phyloP scores from a whole-genome alignment of 345 rosid species.

The Schrenkiella parvula region DNA sequence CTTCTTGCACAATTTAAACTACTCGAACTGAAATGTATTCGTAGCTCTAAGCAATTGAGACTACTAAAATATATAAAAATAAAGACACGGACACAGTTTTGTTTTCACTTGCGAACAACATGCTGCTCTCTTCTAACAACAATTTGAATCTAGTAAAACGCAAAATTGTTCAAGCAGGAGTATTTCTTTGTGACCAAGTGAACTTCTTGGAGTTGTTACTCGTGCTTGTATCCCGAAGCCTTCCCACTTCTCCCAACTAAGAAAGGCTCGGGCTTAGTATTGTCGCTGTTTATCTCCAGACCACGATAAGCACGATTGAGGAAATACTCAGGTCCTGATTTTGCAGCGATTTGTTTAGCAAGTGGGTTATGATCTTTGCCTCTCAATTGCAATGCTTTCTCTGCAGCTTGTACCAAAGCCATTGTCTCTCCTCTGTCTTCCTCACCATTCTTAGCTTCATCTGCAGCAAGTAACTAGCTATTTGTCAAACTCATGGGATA shows the following conservation, averaged over 20 bases:
- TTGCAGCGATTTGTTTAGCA: constrained; percentile 52
- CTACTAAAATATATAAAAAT: background rate
- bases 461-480: constrained; percentile 22
- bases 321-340: constrained; percentile 80
- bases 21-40: background rate
- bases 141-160: background rate
- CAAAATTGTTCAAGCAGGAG: background rate
- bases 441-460: constrained; percentile 22
- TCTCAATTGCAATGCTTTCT: constrained; percentile 64
- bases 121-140: background rate
- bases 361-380: constrained; percentile 38
- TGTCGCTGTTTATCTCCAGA: constrained; percentile 48
- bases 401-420: constrained; percentile 56
- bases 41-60: background rate
- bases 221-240: constrained; percentile 58
- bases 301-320: constrained; percentile 69
- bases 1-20: background rate
- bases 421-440: constrained; percentile 45
- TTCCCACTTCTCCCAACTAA: constrained; percentile 75
- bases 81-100: background rate
- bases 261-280: constrained; percentile 49
- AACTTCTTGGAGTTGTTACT: constrained; percentile 27
- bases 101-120: background rate
- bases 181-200: background rate
- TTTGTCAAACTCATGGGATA: background rate